phyloP scores from a whole-genome alignment of 345 rosid genomes.

The Brassica napus region Da-Ae NC_063440.1:9753001-9753500 shows the following conservation, averaged over 20 bases:
- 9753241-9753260: too few species aligned
- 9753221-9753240: background rate
- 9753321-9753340: background rate
- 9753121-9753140: too few species aligned
- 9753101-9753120: too few species aligned
- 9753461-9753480: background rate
- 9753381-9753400: constrained; percentile 46
- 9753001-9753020: background rate
- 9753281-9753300: background rate
- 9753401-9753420: constrained; percentile 46
- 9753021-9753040: too few species aligned
- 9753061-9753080: too few species aligned
- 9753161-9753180: too few species aligned
- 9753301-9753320: background rate
- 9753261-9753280: too few species aligned
- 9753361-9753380: constrained; percentile 59
- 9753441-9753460: background rate
- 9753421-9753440: constrained; percentile 52
- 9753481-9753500: background rate
- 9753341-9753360: constrained; percentile 48
- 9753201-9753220: background rate
- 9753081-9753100: too few species aligned
- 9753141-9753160: too few species aligned
- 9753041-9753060: too few species aligned
- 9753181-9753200: background rate